Percentiles rank a stretch among this genome's conserved stretches.
Evolutionary conservation across 2,329 filamentous ascomycete genomes (phyloP).

Genomic region (Sclerotinia nivalis): DNA sequence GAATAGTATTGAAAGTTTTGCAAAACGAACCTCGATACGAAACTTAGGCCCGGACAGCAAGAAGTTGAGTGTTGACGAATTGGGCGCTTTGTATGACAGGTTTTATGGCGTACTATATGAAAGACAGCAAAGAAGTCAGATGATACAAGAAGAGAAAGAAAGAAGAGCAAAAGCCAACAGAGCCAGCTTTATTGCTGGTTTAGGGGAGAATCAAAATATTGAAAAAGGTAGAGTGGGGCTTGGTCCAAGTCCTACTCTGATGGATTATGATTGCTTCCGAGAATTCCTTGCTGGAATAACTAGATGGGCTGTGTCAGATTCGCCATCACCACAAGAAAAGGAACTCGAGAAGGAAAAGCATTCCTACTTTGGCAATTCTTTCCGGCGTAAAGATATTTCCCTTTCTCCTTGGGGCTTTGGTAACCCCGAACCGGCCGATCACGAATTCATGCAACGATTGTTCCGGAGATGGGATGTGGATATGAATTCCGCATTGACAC

Average conservation of each 20-base stretch:
- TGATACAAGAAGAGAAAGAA: slow-evolving; percentile 74
- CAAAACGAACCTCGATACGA: slow-evolving; percentile 92
- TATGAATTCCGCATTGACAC: slow-evolving; percentile 71
- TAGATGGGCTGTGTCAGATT: slow-evolving; percentile 91
- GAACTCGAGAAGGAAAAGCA: slow-evolving; percentile 53
- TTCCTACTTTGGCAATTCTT: slow-evolving; percentile 62
- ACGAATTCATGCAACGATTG: slow-evolving; percentile 88
- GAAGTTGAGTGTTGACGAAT: slow-evolving; percentile 78
- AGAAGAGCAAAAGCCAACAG: slow-evolving; percentile 63
- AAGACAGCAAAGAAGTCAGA: slow-evolving; percentile 77
- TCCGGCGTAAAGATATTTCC: slow-evolving; percentile 44
- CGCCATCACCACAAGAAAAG: slow-evolving; percentile 61
- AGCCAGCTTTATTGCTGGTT: slow-evolving; percentile 48
- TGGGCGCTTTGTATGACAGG: slow-evolving; percentile 87
- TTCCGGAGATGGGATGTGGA: slow-evolving; percentile 88
- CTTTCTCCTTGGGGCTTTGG: slow-evolving; percentile 56
- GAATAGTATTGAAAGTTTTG: slow-evolving; percentile 95
- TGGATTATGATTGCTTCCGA: slow-evolving; percentile 96
- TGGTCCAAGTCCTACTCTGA: slow-evolving; percentile 84
- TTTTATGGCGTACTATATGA: slow-evolving; percentile 94
- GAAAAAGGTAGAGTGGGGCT: slow-evolving; percentile 87
- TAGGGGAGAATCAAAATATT: slow-evolving; percentile 52
- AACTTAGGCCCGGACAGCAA: slow-evolving; percentile 97
- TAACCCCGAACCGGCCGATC: slow-evolving; percentile 74
- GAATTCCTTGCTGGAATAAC: slow-evolving; percentile 89